A percentile compares a stretch with the other conserved stretches of the same genome.
Evolutionary conservation across 228 moss, liverwort and hornwort genomes (phyloP).

Genomic region (Sphagnum fallax): DNA sequence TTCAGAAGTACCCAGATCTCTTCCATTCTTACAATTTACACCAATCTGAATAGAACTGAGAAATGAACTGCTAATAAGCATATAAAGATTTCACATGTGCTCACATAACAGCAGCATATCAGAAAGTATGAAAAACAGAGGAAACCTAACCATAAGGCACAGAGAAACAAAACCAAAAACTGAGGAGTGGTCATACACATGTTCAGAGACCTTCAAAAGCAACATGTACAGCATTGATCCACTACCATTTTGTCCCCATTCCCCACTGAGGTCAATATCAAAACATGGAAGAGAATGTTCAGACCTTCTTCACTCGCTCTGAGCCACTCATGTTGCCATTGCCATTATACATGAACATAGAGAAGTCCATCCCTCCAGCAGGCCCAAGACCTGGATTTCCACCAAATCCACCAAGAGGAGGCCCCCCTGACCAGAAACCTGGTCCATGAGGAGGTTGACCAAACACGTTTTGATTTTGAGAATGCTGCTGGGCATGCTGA

Average conservation of each 20-base stretch:
- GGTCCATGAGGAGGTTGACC: conserved; percentile 69
- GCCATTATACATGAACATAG: conserved; percentile 74
- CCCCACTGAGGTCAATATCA: not conserved
- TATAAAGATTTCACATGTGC: not conserved
- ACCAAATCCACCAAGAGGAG: conserved; percentile 66
- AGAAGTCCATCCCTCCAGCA: conserved; percentile 71
- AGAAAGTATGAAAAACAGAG: not conserved
- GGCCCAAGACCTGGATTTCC: conserved; percentile 62
- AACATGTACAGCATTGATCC: not conserved
- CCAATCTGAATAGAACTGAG: no score
- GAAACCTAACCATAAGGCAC: not conserved
- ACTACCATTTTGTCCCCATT: no score
- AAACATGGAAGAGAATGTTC: not conserved
- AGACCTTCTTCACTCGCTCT: conserved; percentile 96
- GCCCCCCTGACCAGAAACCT: conserved; percentile 75
- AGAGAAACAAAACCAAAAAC: not conserved
- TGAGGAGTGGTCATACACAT: not conserved
- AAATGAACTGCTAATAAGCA: not conserved
- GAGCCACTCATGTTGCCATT: conserved; percentile 66
- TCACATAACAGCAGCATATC: not conserved
- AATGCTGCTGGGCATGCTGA: conserved; percentile 76
- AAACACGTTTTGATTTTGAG: conserved; percentile 86
- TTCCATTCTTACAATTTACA: no score
- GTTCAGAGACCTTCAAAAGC: no score
- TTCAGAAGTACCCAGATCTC: no score